Base-by-base conservation (phyloP, 202 grass and related monocot species). In the Digitaria exilis region DNA sequence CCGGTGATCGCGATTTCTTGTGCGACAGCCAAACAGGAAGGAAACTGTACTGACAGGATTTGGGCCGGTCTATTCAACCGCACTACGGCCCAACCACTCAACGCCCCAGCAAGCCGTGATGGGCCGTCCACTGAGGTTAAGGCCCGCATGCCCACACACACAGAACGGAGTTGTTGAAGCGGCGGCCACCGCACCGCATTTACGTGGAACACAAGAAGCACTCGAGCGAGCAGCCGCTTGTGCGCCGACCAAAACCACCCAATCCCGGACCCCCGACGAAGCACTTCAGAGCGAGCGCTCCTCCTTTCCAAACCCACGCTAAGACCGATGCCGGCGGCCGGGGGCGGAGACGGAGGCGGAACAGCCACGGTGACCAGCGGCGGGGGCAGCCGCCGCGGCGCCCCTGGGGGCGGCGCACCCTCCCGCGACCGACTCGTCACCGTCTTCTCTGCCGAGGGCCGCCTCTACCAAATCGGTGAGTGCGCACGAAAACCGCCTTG, bases 401-500 rank as follows among this genome's bases (percentile, higher is more conserved):
- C 76, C 48, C 78, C 22, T 19, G 42, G 21, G 10, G 24, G 49
- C 71, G 37, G 61, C 25, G 0, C 6, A 2, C 21, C 19, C 43
- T 1, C 48, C 41, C 82, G 78, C 69, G 94, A 97, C 76, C 85
- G 91, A 80, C 41, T n/a, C 77, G 80, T 92, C 94, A 97, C 94
- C 77, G 58, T 94, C 83, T 97, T 97, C 91, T 90, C 88, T 69
- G 49, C 94, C 28, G 39, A 85, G 70, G 94, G 94, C 42, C 91
- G 85, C 69, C 85, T 97, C 82, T 84, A 85, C 80, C 91, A 92
- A 86, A 73, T 94, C 63, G 89, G 94, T 97, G 78, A 88, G 91
- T 73, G 16, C 69, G 37, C 7, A 44, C 10, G 21, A 4, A 1
- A n/a, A 13, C 39, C 22, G 5, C 7, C 14, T 34, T n/a, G n/a